Conservation (phyloP, 805 yeast species). For the Saturnispora sekii region DNA sequence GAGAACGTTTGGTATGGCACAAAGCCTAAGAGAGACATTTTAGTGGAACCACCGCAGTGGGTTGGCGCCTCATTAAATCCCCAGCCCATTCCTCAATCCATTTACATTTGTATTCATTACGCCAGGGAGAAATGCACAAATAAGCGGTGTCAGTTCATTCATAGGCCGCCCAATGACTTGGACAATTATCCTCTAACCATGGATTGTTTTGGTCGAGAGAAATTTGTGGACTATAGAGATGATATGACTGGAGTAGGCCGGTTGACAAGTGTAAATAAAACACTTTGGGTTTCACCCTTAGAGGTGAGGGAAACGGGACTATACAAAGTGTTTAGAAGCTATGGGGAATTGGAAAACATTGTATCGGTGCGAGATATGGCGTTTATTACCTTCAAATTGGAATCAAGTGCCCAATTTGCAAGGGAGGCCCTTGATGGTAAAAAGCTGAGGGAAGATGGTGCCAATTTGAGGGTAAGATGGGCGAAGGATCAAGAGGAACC, state of each 20-base stretch:
- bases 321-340: constrained; percentile 30
- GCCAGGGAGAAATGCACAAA: constrained; percentile 81
- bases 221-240: constrained; percentile 69
- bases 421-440: constrained; percentile 75
- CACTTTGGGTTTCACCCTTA: constrained; percentile 57
- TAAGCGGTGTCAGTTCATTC: constrained; percentile 63
- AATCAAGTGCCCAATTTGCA: constrained; percentile 83
- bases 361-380: constrained; percentile 59
- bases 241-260: constrained; percentile 95
- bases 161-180: constrained; percentile 55
- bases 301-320: neutral
- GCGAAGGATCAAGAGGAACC: constrained; percentile 52
- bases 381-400: constrained; percentile 61
- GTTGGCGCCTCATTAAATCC: too few species aligned
- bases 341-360: constrained; percentile 67
- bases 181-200: constrained; percentile 55
- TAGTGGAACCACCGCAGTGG: too few species aligned
- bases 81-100: constrained; percentile 11
- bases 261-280: constrained; percentile 56
- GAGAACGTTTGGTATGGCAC: constrained; percentile 3
- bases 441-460: constrained; percentile 32
- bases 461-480: constrained; percentile 70
- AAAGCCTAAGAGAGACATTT: neutral
- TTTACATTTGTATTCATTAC: constrained; percentile 68
- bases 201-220: constrained; percentile 92